Evolutionary conservation across 495 filamentous ascomycete species (phyloP).

Genomic region (Amorphotheca resinae): DNA sequence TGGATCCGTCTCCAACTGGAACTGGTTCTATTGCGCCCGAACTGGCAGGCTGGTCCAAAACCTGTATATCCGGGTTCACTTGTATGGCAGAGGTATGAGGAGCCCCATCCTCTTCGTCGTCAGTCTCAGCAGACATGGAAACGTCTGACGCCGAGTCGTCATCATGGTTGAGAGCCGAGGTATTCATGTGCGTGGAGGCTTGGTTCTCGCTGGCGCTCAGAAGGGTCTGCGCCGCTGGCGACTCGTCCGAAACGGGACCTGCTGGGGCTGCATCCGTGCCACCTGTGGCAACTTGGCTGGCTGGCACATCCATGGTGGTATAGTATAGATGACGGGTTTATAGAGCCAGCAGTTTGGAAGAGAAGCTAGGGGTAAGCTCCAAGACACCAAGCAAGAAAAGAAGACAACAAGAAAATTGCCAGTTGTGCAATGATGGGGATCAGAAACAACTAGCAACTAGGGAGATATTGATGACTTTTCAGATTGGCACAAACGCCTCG

Average conservation of each 20-base stretch:
- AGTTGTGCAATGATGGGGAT: slow-evolving; percentile 13
- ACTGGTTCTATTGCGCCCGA: no score
- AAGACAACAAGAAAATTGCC: slow-evolving; percentile 9
- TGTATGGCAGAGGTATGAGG: background rate
- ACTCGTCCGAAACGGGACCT: slow-evolving; percentile 14
- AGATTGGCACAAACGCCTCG: slow-evolving; percentile 8
- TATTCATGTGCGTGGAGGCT: background rate
- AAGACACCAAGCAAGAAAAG: slow-evolving; percentile 5
- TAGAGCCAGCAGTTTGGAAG: background rate
- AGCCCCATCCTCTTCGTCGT: slow-evolving; percentile 13
- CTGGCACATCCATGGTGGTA: slow-evolving; percentile 11
- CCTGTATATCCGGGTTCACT: background rate
- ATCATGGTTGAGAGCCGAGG: background rate
- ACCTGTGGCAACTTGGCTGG: slow-evolving; percentile 5
- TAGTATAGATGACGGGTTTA: background rate
- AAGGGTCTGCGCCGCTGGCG: slow-evolving; percentile 8
- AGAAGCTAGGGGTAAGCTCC: background rate
- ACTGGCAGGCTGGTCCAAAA: background rate
- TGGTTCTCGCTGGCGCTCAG: background rate
- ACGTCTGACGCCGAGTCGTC: slow-evolving; percentile 20
- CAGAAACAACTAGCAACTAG: slow-evolving; percentile 16
- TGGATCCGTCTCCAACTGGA: slow-evolving; percentile 15
- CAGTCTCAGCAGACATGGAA: slow-evolving; percentile 20
- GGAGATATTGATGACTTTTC: slow-evolving; percentile 3
- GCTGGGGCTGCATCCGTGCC: slow-evolving; percentile 8